These are phyloP conservation scores for Galerina sulciceps DNA, from an alignment of 768 basidiomycete genomes.

Conservation along the genomic window DNA sequence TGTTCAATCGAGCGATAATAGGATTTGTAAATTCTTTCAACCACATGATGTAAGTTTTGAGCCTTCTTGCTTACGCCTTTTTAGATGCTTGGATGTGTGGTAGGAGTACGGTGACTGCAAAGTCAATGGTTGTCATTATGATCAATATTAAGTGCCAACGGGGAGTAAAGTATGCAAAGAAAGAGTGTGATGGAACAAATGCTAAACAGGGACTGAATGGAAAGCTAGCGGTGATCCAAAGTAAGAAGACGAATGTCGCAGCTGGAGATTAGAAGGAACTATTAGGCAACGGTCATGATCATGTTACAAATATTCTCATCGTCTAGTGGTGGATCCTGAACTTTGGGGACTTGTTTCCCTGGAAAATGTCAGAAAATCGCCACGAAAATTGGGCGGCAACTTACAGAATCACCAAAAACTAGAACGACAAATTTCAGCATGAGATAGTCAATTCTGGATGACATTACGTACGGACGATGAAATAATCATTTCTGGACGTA, in stretches of 20 bases:
- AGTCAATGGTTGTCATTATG: no score
- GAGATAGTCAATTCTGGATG: neutral
- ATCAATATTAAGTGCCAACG: no score
- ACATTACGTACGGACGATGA: slow-evolving; percentile 47
- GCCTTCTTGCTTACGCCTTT: no score
- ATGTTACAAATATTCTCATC: neutral
- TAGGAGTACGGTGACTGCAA: no score
- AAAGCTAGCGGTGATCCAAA: neutral
- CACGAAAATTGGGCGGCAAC: slow-evolving; percentile 10
- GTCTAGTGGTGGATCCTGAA: slow-evolving; percentile 29
- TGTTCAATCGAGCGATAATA: no score
- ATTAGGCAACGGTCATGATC: neutral
- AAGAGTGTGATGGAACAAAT: neutral
- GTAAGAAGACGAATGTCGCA: neutral
- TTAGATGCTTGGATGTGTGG: no score
- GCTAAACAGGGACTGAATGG: neutral
- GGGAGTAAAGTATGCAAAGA: slow-evolving; percentile 2
- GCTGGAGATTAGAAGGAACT: neutral
- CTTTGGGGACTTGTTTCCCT: slow-evolving; percentile 34
- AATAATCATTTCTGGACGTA: slow-evolving; percentile 40
- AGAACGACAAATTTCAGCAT: neutral
- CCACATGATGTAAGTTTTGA: no score
- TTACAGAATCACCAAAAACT: slow-evolving; percentile 57
- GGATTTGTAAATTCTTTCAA: no score
- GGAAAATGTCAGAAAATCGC: neutral